phyloP scores from a whole-genome alignment of 257 asterid genomes.

The Misopates orontium region DNA sequence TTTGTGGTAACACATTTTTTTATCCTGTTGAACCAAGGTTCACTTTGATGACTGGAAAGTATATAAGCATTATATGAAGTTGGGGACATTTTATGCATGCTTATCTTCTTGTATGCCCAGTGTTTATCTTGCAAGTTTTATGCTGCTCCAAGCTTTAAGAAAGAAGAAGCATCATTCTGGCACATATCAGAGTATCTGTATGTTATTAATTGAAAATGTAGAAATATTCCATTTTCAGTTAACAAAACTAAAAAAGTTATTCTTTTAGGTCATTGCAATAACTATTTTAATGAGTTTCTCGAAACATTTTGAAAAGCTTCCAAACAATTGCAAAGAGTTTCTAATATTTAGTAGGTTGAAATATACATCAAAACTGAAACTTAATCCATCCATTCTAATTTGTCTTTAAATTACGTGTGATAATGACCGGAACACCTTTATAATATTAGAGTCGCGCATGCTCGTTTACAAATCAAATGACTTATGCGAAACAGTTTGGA shows the following conservation, averaged over 20 bases:
- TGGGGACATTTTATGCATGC: conserved; percentile 8
- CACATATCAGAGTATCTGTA: too few relatives aligned
- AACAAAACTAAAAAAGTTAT: too few relatives aligned
- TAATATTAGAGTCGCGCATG: not conserved
- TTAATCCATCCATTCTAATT: not conserved
- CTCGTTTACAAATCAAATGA: conserved; percentile 6
- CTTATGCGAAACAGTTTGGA: conserved; percentile 20
- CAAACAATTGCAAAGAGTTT: too few relatives aligned
- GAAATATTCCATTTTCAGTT: too few relatives aligned
- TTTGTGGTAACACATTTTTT: not conserved
- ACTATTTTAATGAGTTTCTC: too few relatives aligned
- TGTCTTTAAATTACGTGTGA: not conserved
- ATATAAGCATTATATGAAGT: too few relatives aligned
- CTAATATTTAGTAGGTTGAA: too few relatives aligned
- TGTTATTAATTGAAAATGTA: too few relatives aligned
- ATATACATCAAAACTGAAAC: too few relatives aligned
- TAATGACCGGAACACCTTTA: conserved; percentile 18
- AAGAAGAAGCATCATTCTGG: conserved; percentile 1
- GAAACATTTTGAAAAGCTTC: too few relatives aligned
- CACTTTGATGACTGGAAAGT: conserved; percentile 26
- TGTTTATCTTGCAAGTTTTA: conserved; percentile 5
- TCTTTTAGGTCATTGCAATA: too few relatives aligned
- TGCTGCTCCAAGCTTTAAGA: not conserved
- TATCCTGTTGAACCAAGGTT: not conserved
- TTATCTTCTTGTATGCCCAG: conserved; percentile 1